Conservation (phyloP, 345 rosid species). For the Leavenworthia alabamica region DNA sequence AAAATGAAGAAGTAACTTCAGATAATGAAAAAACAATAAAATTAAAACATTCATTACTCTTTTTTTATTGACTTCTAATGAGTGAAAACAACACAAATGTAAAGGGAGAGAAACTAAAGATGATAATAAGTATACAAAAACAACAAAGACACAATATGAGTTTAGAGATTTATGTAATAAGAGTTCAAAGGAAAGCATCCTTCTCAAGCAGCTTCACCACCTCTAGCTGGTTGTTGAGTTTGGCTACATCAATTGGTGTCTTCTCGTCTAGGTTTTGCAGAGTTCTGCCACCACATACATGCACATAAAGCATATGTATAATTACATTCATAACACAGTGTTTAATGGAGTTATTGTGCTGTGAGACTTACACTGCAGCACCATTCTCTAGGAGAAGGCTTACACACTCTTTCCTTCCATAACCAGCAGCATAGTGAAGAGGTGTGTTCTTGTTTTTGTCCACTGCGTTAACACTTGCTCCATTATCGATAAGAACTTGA, state of each 20-base stretch:
- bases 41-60: too few species aligned
- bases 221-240: conserved; percentile 84
- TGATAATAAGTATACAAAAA: too few species aligned
- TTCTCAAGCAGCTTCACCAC: conserved; percentile 91
- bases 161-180: not conserved
- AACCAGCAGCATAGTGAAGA: conserved; percentile 95
- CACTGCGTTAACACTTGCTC: conserved; percentile 83
- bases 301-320: not conserved
- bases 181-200: conserved; percentile 78
- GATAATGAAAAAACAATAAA: too few species aligned
- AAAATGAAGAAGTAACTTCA: too few species aligned
- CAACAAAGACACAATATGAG: conserved; percentile 8
- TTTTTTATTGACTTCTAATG: too few species aligned
- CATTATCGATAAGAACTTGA: conserved; percentile 79
- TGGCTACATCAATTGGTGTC: conserved; percentile 95
- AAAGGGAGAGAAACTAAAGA: too few species aligned
- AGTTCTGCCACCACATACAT: conserved; percentile 43
- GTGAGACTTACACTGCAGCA: conserved; percentile 84
- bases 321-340: not conserved
- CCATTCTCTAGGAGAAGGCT: conserved; percentile 83
- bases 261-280: conserved; percentile 94
- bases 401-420: conserved; percentile 93
- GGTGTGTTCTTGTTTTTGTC: conserved; percentile 98
- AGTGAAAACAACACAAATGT: too few species aligned
- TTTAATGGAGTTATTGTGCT: not conserved